Percentiles rank a stretch among this genome's conserved stretches.
These are phyloP conservation scores for Tirmania nivea DNA, from an alignment of 495 filamentous ascomycete species.

Conservation along the genomic window DNA sequence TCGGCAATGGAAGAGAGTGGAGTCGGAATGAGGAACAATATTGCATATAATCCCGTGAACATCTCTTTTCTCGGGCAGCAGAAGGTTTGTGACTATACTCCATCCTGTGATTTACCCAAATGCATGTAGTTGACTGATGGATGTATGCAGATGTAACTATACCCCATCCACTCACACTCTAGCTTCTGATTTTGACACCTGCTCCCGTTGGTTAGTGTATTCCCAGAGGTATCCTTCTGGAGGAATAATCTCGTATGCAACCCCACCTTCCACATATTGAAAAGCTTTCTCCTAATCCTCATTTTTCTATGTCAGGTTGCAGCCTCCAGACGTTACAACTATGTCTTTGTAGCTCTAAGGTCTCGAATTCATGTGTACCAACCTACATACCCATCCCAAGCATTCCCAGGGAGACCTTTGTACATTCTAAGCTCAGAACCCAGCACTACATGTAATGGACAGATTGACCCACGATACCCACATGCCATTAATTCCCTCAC, in stretches of 20 bases:
- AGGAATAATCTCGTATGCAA: conserved; percentile 14
- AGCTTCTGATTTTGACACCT: conserved; percentile 4
- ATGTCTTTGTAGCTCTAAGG: conserved; percentile 45
- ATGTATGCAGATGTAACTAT: neutral
- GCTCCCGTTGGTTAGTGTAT: conserved; percentile 8
- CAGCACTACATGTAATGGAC: conserved; percentile 29
- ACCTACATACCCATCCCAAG: conserved; percentile 44
- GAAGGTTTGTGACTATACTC: conserved; percentile 7
- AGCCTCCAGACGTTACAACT: conserved; percentile 17
- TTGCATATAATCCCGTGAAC: conserved; percentile 9
- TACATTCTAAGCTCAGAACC: conserved; percentile 43
- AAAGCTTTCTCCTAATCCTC: neutral
- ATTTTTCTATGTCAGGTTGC: conserved; percentile 6
- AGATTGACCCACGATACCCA: conserved; percentile 32
- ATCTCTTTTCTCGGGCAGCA: conserved; percentile 13
- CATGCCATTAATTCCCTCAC: conserved; percentile 64
- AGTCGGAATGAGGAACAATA: neutral
- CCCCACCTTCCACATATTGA: neutral
- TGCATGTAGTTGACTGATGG: neutral
- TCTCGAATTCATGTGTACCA: conserved; percentile 52
- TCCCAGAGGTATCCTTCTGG: conserved; percentile 12
- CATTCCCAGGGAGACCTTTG: conserved; percentile 35
- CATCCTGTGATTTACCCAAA: neutral
- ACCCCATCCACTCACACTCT: conserved; percentile 3
- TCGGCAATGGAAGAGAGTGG: no score